These are phyloP conservation scores for Bolboschoenus planiculmis DNA, from an alignment of 176 grass and related monocot species.

Conservation along the genomic window DNA sequence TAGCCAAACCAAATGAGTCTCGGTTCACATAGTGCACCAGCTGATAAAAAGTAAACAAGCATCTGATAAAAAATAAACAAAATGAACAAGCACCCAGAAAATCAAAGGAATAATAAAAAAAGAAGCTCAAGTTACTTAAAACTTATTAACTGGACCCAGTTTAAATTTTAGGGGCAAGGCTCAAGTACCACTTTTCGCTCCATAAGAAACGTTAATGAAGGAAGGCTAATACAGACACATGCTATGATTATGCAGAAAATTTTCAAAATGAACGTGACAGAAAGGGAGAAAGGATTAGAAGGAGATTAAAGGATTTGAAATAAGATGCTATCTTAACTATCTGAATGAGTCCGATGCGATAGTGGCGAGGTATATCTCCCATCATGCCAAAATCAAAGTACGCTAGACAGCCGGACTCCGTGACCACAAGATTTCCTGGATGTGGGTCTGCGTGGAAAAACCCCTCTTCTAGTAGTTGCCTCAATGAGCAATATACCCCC, in stretches of 20 bases:
- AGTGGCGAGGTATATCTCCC: slow-evolving; percentile 96
- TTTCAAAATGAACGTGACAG: neutral
- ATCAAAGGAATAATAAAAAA: slow-evolving; percentile 16
- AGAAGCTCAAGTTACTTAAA: neutral
- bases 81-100: slow-evolving; percentile 13
- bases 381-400: slow-evolving; percentile 99
- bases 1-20: slow-evolving; percentile 76
- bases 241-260: neutral
- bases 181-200: neutral
- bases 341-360: slow-evolving; percentile 94
- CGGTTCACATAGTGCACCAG: slow-evolving; percentile 93
- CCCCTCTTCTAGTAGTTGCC: slow-evolving; percentile 88
- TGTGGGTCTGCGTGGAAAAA: slow-evolving; percentile 99
- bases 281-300: neutral
- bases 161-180: neutral
- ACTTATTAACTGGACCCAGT: neutral
- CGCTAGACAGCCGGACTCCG: slow-evolving; percentile 68
- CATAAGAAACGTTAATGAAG: neutral
- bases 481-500: slow-evolving; percentile 92
- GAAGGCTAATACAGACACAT: neutral
- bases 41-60: slow-evolving; percentile 38
- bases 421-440: slow-evolving; percentile 95
- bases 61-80: slow-evolving; percentile 17
- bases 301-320: neutral
- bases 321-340: slow-evolving; percentile 42